Conservation (phyloP, 1,284 basidiomycete genomes). For the Pseudomicrostroma phylloplanum region DNA sequence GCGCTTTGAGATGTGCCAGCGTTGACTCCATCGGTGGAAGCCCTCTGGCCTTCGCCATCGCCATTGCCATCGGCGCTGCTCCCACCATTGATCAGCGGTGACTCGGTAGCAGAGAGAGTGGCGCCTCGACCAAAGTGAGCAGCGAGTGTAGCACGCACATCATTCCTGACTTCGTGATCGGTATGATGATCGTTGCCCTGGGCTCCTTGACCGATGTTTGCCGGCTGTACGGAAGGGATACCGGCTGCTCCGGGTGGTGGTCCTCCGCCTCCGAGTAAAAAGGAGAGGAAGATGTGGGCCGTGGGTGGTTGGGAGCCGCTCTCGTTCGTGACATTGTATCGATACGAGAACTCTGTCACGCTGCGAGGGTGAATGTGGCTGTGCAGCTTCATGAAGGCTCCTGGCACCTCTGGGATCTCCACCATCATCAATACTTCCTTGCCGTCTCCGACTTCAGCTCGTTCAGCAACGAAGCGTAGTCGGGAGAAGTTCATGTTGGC, state of each 20-base stretch:
- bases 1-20: not conserved
- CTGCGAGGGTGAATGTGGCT: conserved; percentile 79
- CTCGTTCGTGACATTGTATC: conserved; percentile 56
- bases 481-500: conserved; percentile 99
- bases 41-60: not conserved
- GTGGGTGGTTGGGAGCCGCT: not conserved
- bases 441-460: conserved; percentile 92
- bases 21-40: not conserved
- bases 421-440: conserved; percentile 87
- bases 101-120: not conserved
- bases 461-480: conserved; percentile 90
- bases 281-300: conserved; percentile 84
- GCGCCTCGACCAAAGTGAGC: not conserved
- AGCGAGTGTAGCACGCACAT: not conserved
- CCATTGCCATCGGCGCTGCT: not conserved
- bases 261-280: conserved; percentile 60
- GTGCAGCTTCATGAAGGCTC: conserved; percentile 80
- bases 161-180: not conserved
- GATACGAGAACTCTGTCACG: conserved; percentile 95
- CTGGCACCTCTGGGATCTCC: conserved; percentile 71
- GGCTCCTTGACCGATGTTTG: not conserved
- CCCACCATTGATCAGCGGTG: not conserved
- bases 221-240: not conserved
- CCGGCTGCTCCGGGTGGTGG: not conserved
- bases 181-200: not conserved